These are phyloP conservation scores for Oryza australiensis DNA, from an alignment of 176 grass and related monocot species.

Conservation along the genomic window DNA sequence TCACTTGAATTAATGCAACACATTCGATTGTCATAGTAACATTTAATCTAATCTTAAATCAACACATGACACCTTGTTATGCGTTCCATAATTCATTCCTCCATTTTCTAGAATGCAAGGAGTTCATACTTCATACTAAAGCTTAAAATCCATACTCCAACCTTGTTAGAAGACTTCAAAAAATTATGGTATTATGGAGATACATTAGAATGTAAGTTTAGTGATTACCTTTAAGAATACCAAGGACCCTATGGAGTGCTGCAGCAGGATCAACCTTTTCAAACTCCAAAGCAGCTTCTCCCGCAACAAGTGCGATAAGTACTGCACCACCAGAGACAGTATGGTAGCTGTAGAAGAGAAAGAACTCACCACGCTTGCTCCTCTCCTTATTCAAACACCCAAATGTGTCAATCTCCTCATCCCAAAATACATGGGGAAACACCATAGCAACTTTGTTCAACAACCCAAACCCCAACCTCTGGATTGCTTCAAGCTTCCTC, in stretches of 20 bases:
- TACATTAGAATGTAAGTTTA: neutral
- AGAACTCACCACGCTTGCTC: constrained; percentile 83
- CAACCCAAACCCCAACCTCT: constrained; percentile 80
- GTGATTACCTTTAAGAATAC: constrained; percentile 78
- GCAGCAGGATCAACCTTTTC: constrained; percentile 75
- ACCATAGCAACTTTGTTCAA: constrained; percentile 97
- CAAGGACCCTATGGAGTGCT: constrained; percentile 69
- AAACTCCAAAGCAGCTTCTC: constrained; percentile 86
- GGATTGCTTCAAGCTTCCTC: constrained; percentile 64
- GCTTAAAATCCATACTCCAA: neutral
- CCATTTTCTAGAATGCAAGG: neutral
- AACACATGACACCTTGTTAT: neutral
- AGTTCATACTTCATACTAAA: neutral
- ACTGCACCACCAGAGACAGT: constrained; percentile 86
- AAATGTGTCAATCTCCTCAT: constrained; percentile 88
- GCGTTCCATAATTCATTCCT: neutral
- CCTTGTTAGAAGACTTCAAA: neutral
- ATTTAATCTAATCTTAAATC: constrained; percentile 11
- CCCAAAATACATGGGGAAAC: constrained; percentile 90
- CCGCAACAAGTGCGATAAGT: constrained; percentile 85
- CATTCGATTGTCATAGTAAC: neutral
- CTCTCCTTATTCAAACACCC: constrained; percentile 82
- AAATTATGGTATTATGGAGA: constrained; percentile 24
- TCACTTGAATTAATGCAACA: neutral
- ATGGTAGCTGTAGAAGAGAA: constrained; percentile 95